Evolutionary conservation across 176 grass and related monocot species (phyloP), one percentile per base, ranked within the genome.

Genomic region (Panicum miliaceum): DNA sequence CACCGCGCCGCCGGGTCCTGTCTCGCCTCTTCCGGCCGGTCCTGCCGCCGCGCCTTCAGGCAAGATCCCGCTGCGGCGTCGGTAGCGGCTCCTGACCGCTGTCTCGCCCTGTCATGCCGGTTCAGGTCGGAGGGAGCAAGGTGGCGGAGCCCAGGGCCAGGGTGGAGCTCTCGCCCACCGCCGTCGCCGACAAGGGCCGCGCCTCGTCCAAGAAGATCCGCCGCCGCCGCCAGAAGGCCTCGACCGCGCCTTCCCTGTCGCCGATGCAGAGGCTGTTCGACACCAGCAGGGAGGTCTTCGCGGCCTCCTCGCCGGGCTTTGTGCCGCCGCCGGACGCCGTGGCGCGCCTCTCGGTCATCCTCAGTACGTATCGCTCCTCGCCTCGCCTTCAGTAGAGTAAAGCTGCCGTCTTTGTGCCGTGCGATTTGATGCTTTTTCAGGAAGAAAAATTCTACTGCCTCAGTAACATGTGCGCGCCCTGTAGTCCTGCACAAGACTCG

Each of bases 251-350:
- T 3, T 1, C 18, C 2, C 5, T 37, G 2, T n/a, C 78, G 2
- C 27, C 71, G 12, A 84, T 98, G 68, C 96, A 93, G 90, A 86
- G 77, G 23, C 84, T 98, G 47, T 93, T 90, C 73, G 85, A 90
- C 61, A 90, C 87, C 25, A 95, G 96, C 88, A 77, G 34, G 68
- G 89, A 84, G 48, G 85, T 95, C 47, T 93, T 98, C 68, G 48
- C 68, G 0, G 64, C 15, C 11, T 93, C 84, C 0, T 82, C 50
- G 11, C 87, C 91, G 3, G 89, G 93, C 15, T 47, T 90, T 58
- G 82, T 95, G 14, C 96, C 93, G 2, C 84, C 85, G 35, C 73
- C 77, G 12, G 68, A 91, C 18, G 84, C 89, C 87, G 85, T 98
- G 20, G 43, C 18, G 19, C 89, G 91, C 15, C 93, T 98, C 76